Conservation (phyloP, 495 filamentous ascomycete species). For the Penicillium lividum region DNA sequence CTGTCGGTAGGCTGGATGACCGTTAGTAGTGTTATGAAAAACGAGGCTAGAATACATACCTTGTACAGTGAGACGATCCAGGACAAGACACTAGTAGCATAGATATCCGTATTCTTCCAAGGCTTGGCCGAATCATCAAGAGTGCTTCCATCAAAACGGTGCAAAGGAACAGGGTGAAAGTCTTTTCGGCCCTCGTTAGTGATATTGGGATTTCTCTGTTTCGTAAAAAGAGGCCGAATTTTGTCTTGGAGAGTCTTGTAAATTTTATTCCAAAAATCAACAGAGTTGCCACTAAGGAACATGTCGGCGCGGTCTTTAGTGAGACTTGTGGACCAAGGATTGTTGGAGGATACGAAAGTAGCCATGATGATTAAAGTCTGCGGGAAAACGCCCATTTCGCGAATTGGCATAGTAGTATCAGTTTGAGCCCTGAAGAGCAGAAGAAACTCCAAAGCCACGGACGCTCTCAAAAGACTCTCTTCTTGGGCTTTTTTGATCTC, state of each 20-base stretch:
- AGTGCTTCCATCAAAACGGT: conserved; percentile 44
- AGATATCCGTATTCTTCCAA: conserved; percentile 69
- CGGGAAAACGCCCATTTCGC: conserved; percentile 26
- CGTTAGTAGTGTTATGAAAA: conserved; percentile 10
- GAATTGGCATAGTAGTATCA: conserved; percentile 21
- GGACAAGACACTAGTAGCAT: conserved; percentile 61
- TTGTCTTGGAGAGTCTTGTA: conserved; percentile 52
- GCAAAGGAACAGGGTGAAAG: conserved; percentile 47
- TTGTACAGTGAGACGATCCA: conserved; percentile 61
- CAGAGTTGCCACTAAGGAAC: conserved; percentile 38
- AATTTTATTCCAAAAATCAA: conserved; percentile 39
- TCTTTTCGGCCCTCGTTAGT: conserved; percentile 64
- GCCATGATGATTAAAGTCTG: conserved; percentile 39
- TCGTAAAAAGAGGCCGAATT: conserved; percentile 72
- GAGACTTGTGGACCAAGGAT: conserved; percentile 56
- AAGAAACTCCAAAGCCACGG: conserved; percentile 37
- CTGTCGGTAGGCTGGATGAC: conserved; percentile 26
- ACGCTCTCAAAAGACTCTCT: conserved; percentile 25
- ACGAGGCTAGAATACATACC: conserved; percentile 17
- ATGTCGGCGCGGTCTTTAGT: conserved; percentile 28
- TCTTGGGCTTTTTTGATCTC: conserved; percentile 23
- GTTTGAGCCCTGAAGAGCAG: conserved; percentile 14
- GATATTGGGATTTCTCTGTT: conserved; percentile 61
- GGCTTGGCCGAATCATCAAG: conserved; percentile 58
- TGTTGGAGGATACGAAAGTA: conserved; percentile 48